Evolutionary conservation across 202 grass and related monocot species (phyloP).

Genomic region (Sporobolus alterniflorus): DNA sequence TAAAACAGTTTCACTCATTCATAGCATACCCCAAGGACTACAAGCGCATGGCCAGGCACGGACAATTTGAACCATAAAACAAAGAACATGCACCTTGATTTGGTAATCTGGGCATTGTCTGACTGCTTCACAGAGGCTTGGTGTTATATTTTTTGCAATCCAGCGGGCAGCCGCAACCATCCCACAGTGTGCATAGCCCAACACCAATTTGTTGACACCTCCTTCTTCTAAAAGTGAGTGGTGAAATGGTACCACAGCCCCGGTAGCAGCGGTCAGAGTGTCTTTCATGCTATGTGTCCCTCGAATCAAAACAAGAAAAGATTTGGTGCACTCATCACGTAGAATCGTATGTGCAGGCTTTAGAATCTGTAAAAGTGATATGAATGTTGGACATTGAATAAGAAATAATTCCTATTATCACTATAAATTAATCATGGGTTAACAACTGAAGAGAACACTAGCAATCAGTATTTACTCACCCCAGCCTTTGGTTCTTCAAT

Average conservation of each 20-base stretch:
- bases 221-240: constrained; percentile 91
- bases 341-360: constrained; percentile 97
- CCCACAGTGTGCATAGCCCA: constrained; percentile 98
- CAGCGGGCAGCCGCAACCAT: constrained; percentile 97
- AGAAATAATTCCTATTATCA: constrained; percentile 26
- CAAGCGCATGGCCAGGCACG: not conserved
- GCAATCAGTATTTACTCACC: constrained; percentile 75
- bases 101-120: constrained; percentile 77
- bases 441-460: constrained; percentile 25
- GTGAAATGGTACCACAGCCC: constrained; percentile 96
- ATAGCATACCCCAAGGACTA: not conserved
- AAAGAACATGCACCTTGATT: constrained; percentile 72
- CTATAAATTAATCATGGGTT: not conserved
- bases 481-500: constrained; percentile 95
- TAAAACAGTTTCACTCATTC: not conserved
- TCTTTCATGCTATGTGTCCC: constrained; percentile 99
- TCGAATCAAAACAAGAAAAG: constrained; percentile 89
- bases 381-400: constrained; percentile 14
- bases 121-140: constrained; percentile 70
- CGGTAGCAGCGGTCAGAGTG: constrained; percentile 90
- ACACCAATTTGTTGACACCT: constrained; percentile 88
- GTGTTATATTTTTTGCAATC: constrained; percentile 86
- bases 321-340: constrained; percentile 76
- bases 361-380: constrained; percentile 67
- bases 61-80: constrained; percentile 23